Conservation (phyloP, 2,329 filamentous ascomycete species). For the Apiospora rasikravindrae region DNA sequence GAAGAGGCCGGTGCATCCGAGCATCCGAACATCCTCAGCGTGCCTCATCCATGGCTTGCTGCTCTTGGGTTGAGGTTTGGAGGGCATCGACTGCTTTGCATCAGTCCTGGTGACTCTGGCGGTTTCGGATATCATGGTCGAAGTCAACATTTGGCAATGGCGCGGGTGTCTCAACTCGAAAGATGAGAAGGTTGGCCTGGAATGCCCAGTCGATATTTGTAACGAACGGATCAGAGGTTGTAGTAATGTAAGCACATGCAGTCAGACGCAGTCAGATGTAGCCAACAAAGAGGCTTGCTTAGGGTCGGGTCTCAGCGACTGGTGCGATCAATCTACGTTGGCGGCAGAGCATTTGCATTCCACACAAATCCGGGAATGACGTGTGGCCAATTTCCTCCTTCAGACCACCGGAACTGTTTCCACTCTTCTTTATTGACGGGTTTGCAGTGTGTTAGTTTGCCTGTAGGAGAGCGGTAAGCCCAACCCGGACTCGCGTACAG, state of each 20-base stretch:
- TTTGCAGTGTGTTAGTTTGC: neutral
- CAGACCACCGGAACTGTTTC: neutral
- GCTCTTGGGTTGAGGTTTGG: neutral
- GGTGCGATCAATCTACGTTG: neutral
- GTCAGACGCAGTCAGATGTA: neutral
- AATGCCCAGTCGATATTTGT: neutral
- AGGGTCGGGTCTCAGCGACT: neutral
- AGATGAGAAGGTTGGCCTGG: slow-evolving; percentile 5
- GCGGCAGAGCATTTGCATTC: neutral
- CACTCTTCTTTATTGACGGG: slow-evolving; percentile 2
- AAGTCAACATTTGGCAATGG: neutral
- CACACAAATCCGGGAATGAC: slow-evolving; percentile 4
- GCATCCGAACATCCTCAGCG: slow-evolving; percentile 21
- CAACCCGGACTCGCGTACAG: neutral
- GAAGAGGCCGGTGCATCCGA: slow-evolving; percentile 23
- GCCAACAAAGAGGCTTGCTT: slow-evolving; percentile 8
- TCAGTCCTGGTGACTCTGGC: neutral
- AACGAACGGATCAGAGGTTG: neutral
- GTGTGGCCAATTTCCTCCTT: slow-evolving; percentile 3
- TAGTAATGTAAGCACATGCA: neutral
- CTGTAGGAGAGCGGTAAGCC: slow-evolving; percentile 3
- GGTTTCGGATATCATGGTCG: neutral
- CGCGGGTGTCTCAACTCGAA: neutral
- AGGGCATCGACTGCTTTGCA: neutral
- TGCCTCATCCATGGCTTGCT: slow-evolving; percentile 20